phyloP scores from a whole-genome alignment of 2,329 filamentous ascomycete genomes.

The Penicillium polonicum region DNA sequence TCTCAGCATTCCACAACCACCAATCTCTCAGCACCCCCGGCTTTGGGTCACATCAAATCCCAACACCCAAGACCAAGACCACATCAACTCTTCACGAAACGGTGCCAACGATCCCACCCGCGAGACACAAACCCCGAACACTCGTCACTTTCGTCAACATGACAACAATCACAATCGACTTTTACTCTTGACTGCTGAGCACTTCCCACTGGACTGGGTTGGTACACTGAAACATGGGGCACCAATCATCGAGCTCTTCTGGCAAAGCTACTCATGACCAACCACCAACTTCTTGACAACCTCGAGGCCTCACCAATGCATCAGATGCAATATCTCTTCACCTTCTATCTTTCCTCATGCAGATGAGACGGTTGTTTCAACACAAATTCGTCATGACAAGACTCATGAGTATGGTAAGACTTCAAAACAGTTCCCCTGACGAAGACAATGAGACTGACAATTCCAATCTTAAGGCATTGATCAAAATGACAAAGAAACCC shows the following conservation, averaged over 20 bases:
- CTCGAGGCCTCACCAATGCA: neutral
- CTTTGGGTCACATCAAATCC: neutral
- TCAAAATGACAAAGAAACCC: too few species aligned
- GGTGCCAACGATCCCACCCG: neutral
- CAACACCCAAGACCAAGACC: neutral
- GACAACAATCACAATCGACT: neutral
- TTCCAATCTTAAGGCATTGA: too few species aligned
- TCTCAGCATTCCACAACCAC: neutral
- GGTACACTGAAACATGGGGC: neutral
- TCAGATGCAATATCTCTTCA: neutral
- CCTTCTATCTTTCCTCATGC: neutral
- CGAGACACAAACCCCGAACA: neutral
- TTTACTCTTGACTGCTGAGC: neutral
- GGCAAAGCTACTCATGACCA: neutral
- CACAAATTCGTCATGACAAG: neutral
- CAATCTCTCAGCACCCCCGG: neutral
- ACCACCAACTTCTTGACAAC: neutral
- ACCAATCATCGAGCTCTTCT: neutral
- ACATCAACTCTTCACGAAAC: neutral
- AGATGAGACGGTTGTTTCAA: too few species aligned
- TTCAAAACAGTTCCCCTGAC: neutral
- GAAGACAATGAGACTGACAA: neutral
- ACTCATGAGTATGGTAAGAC: neutral
- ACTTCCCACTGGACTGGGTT: neutral
- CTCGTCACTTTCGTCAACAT: neutral